Conservation (phyloP, 2,329 filamentous ascomycete genomes). For the Trichothecium roseum region DNA sequence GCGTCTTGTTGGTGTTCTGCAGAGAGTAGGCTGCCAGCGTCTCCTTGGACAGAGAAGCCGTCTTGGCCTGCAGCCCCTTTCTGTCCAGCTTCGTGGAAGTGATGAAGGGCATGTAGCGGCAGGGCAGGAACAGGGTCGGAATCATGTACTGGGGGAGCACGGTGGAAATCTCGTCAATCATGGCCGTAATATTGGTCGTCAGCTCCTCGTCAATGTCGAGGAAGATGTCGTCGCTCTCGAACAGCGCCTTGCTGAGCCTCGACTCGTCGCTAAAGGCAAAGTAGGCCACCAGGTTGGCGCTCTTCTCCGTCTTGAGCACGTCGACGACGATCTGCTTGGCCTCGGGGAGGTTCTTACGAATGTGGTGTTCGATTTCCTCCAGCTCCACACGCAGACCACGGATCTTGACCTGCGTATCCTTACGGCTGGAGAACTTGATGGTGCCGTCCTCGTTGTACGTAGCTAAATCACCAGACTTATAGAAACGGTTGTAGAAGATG, state of each 20-base stretch:
- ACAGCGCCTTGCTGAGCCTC: not conserved
- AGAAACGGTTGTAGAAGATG: too few relatives aligned
- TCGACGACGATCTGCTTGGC: not conserved
- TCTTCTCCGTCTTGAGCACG: not conserved
- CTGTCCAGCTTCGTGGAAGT: conserved; percentile 8
- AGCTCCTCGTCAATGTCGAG: not conserved
- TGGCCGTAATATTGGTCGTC: too few relatives aligned
- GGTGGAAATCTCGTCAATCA: conserved; percentile 1
- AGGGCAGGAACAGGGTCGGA: conserved; percentile 8
- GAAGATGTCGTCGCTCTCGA: not conserved
- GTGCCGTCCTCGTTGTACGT: not conserved
- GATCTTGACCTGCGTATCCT: too few relatives aligned
- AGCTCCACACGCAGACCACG: too few relatives aligned
- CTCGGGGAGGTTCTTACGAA: not conserved
- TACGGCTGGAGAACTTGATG: too few relatives aligned
- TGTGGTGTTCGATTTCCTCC: too few relatives aligned
- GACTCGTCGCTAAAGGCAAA: not conserved
- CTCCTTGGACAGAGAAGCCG: conserved; percentile 1
- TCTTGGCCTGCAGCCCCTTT: conserved; percentile 1
- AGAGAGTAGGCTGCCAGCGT: not conserved
- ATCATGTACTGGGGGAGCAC: conserved; percentile 10
- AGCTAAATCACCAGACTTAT: not conserved
- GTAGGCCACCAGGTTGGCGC: not conserved
- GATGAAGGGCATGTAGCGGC: conserved; percentile 7
- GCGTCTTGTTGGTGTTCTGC: conserved; percentile 1